Evolutionary conservation across 2,329 filamentous ascomycete genomes (phyloP), one percentile per base, ranked within the genome.

Genomic region (Cercospora zeina): DNA sequence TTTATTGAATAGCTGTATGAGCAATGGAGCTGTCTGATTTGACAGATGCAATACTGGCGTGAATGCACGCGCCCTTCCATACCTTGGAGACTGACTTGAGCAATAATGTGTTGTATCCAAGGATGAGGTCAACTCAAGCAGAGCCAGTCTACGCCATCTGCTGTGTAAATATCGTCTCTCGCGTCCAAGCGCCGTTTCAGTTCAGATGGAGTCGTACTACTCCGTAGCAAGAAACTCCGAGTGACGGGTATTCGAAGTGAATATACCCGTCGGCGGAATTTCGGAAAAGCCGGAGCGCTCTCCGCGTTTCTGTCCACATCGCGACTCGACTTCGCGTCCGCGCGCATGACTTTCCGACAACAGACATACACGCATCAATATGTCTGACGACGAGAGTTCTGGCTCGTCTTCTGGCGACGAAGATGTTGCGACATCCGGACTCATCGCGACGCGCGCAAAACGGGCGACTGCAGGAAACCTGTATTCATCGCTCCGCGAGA

Each of bases 381-480:
- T 72, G 70, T 71, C 69, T 59, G 60, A 64, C 54, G 69, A 70
- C 47, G 67, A 67, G 30, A 51, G 39, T 11, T 68, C 65, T 13
- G 62, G 59, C 33, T 65, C 68, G 10, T 57, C 63, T 33, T 68
- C 66, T 30, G 68, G 65, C 10, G 60, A 61, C 49, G 69, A 73
- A 39, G 72, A 74, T 57, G 39, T 74, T 45, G 58, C 55, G 19
- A 69, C 67, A 8, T 71, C 68, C 9, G 72, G 87, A 81, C 83
- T 93, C 37, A 88, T 88, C 50, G 90, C 88, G 4, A 86, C 86
- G 37, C 88, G 92, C 63, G 81, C 85, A 67, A 90, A 87, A 75
- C 88, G 92, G 66, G 87, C 88, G 11, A 96, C 90, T 0, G 92
- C 92, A 19, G 92, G 92, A 62, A 93, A 91, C 74, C 87, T 91